Conservation (phyloP, 2,329 filamentous ascomycete genomes). For the Colletotrichum lindemuthianum region DNA sequence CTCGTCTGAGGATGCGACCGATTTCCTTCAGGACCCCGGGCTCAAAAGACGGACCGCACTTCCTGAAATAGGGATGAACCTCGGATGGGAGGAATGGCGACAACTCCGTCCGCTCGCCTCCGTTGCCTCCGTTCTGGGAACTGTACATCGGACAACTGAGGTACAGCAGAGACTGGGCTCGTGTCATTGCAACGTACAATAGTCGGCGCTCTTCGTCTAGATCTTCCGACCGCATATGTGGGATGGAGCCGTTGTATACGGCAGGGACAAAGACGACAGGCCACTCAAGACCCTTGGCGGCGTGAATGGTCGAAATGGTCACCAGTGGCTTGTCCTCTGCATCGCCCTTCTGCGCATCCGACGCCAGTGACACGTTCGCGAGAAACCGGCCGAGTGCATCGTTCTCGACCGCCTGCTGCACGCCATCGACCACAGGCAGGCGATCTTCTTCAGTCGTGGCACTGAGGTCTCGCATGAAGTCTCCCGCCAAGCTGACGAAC, state of each 20-base stretch:
- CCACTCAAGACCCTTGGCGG: constrained; percentile 96
- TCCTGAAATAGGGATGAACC: constrained; percentile 52
- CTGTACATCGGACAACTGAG: constrained; percentile 81
- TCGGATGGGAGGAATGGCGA: constrained; percentile 75
- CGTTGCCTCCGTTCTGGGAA: constrained; percentile 65
- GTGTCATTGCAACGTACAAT: constrained; percentile 96
- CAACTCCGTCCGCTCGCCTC: constrained; percentile 61
- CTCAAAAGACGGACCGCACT: constrained; percentile 76
- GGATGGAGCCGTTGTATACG: constrained; percentile 89
- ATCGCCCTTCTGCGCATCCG: constrained; percentile 72
- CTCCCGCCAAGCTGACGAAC: constrained; percentile 80
- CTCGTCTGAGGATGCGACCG: constrained; percentile 75
- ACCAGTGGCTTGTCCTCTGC: constrained; percentile 71
- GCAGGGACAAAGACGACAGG: constrained; percentile 93
- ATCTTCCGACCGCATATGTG: constrained; percentile 87
- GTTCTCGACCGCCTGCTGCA: constrained; percentile 75
- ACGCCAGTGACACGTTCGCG: constrained; percentile 88
- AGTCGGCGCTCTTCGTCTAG: constrained; percentile 86
- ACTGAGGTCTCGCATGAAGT: constrained; percentile 66
- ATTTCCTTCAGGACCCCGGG: constrained; percentile 71
- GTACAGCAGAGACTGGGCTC: constrained; percentile 87
- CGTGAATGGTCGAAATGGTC: constrained; percentile 95
- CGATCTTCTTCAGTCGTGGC: constrained; percentile 58
- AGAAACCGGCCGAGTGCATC: constrained; percentile 79
- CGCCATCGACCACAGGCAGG: constrained; percentile 74